Base-by-base conservation (phyloP, 164 flowering plant species). In the Malania oleifera region DNA sequence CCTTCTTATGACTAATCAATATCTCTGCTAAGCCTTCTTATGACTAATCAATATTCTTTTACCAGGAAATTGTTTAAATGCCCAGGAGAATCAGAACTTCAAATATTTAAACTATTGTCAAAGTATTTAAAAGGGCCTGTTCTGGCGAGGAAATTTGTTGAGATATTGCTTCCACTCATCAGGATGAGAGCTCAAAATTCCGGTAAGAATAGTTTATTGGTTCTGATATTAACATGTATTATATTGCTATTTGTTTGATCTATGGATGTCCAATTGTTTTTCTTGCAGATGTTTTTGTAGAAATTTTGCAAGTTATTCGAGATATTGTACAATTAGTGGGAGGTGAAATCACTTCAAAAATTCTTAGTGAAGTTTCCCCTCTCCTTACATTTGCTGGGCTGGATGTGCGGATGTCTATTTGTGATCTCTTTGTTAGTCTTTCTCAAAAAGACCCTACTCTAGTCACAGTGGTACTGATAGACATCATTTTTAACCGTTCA, bases 81-180 rank as follows among this genome's bases (percentile, higher is more conserved):
- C 51, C 82, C 81, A 41, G 83, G 84, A 10, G 85, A 75, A 71
- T 65, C 65, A 26, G 84, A 77, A 58, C 76, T 82, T 31, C 72
- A 67, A 55, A 70, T 95, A 52, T 80, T 95, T 54, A 75, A 73
- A 69, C 63, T 88, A 25, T 66, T 91, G 41, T 67, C 85, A 1
- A 80, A 70, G 67, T 77, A 85, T 66, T 62, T 90, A 23, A 76
- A 64, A 54, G 88, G 84, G 64, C 72, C 72, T 61, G 39, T 56
- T 15, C 70, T 48, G 11, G 97, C 87, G 23, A 59, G 56, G 57
- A 71, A 73, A 47, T 81, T 86, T 66, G 54, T 85, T 43, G 92
- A 86, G 54, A 80, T 85, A 54, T 60, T 88, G 72, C 83, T 95
- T n/a, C 86, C 81, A 0, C 70, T 79, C 56, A 59, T 91, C 23